A percentile compares a stretch with the other conserved stretches of the same genome.
Conservation (phyloP, 306 rosid genomes). For the Vigna angularis region DNA sequence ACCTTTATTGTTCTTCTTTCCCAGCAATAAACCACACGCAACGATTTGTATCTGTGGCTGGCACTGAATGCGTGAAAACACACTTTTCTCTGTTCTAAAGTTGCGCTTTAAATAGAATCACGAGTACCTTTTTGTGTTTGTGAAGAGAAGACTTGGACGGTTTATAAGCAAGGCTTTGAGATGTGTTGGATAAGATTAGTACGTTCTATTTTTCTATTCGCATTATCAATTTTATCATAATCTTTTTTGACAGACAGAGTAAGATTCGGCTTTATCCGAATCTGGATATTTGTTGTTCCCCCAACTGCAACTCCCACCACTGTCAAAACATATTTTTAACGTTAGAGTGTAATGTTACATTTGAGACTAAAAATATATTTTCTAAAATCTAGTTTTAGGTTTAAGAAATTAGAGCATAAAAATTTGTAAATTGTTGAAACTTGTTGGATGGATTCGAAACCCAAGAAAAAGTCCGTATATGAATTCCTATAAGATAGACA, state of each 20-base stretch:
- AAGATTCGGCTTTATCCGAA: conserved; percentile 51
- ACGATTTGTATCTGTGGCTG: conserved; percentile 15
- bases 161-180: conserved; percentile 36
- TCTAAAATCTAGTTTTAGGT: no score
- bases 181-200: conserved; percentile 45
- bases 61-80: conserved; percentile 7
- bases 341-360: no score
- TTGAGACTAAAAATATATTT: no score
- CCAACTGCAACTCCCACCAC: background rate
- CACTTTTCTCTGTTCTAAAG: conserved; percentile 7
- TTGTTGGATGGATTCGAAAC: background rate
- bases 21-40: conserved; percentile 10
- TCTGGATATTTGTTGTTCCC: conserved; percentile 42
- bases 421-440: no score
- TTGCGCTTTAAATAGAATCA: conserved; percentile 40
- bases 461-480: no score
- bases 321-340: background rate
- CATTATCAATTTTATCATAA: background rate
- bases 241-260: conserved; percentile 19
- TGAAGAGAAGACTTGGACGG: conserved; percentile 23
- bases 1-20: background rate
- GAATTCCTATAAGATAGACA: background rate
- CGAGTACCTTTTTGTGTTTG: background rate
- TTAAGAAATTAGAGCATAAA: background rate
- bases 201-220: background rate